Evolutionary conservation across 108 stramenopile genomes (phyloP), one percentile per base, ranked within the genome.

Genomic region (Pseudonitzschia multiseries): DNA sequence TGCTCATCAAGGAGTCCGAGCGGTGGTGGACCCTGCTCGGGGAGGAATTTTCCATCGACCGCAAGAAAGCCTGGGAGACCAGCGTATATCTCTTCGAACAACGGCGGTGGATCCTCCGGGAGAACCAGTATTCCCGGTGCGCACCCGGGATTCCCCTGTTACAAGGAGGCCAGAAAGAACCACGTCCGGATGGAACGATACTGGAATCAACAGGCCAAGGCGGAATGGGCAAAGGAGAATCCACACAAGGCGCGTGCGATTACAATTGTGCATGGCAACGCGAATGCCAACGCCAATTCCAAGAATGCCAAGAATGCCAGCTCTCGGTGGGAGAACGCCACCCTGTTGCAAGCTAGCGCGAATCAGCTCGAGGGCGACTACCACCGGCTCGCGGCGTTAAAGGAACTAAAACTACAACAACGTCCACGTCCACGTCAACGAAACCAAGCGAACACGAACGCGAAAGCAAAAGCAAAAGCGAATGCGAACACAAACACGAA

Each of bases 91-190:
- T 67, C 4, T 50, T 28, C 46, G 66, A 67, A n/a, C 6, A 67
- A 21, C 66, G 66, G 66, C 21, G 10, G 28, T 18, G 2, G 8
- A 67, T 67, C 36, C 0, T 67, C 8, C 43, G 46, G 13, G 26
- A 67, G 14, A 67, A 67, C 44, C 24, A 48, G 17, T 5, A 67
- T 5, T 67, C 66, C 22, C 21, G 66, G 36, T 67, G 66, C 24
- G n/a, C 46, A n/a, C 1, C 44, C 44, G 10, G 66, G 66, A 10
- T 67, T 67, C 43, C 66, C 66, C 8, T 67, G 66, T 24, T 67
- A 46, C 66, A 67, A 67, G 44, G 44, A 22, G n/a, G 66, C 66
- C 28, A 67, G 48, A 22, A 67, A 48, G 44, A 67, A 67, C 36
- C 14, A 43, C 9, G 12, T 67, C 21, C 42, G 43, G 21, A 27